phyloP scores from a whole-genome alignment of 495 filamentous ascomycete species.

The Tuber indicum region DNA sequence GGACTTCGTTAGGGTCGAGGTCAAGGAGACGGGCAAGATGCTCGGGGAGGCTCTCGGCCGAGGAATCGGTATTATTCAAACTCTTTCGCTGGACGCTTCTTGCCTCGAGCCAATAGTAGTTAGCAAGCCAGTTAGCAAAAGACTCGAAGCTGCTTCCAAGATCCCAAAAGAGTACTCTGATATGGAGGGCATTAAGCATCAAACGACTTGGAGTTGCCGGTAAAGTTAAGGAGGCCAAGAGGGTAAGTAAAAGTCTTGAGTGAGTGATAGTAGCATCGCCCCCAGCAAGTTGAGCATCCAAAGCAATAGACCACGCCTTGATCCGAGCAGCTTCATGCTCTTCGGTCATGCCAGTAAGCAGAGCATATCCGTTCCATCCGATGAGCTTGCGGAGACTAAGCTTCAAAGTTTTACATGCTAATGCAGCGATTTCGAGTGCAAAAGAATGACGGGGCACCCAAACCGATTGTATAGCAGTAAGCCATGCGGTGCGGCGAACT shows the following conservation, averaged over 20 bases:
- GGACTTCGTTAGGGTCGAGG: constrained; percentile 69
- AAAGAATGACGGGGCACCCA: constrained; percentile 88
- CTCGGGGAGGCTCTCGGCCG: constrained; percentile 61
- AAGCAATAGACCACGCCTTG: constrained; percentile 89
- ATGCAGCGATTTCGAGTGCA: constrained; percentile 72
- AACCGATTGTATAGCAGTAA: constrained; percentile 88
- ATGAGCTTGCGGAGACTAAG: constrained; percentile 72
- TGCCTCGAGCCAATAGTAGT: constrained; percentile 74
- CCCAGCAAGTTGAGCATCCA: constrained; percentile 91
- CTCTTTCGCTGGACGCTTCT: constrained; percentile 54
- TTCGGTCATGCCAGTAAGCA: constrained; percentile 69
- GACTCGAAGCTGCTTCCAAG: constrained; percentile 58
- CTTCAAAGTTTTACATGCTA: constrained; percentile 71
- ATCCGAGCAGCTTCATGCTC: constrained; percentile 81
- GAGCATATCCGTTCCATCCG: constrained; percentile 66
- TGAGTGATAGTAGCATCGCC: constrained; percentile 86
- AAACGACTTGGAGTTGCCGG: constrained; percentile 75
- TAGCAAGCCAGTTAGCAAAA: constrained; percentile 61
- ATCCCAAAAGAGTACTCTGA: constrained; percentile 79
- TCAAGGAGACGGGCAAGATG: constrained; percentile 68
- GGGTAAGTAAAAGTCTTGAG: constrained; percentile 75
- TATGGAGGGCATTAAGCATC: constrained; percentile 89
- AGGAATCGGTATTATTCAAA: constrained; percentile 46
- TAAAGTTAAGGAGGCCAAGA: constrained; percentile 81
- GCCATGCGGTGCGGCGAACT: constrained; percentile 82